Evolutionary conservation across 257 asterid genomes (phyloP).

Genomic region (Solanum peruvianum): DNA sequence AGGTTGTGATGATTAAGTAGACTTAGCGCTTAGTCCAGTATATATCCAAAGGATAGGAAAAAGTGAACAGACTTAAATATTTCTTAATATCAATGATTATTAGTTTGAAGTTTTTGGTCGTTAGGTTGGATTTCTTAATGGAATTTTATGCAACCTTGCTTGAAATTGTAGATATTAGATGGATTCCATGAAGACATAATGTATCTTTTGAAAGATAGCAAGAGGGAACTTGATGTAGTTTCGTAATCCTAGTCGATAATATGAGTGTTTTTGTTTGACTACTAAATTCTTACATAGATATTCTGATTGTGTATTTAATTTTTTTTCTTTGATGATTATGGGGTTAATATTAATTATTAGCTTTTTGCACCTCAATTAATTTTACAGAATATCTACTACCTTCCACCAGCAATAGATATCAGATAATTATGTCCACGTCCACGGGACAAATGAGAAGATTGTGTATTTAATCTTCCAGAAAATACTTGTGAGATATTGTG

Average conservation of each 20-base stretch:
- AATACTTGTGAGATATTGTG: not conserved
- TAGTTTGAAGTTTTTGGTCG: not conserved
- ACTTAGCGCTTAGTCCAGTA: slow-evolving; percentile 2
- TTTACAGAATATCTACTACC: too few relatives aligned
- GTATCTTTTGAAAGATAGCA: not conserved
- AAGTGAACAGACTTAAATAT: not conserved
- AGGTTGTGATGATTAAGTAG: slow-evolving; percentile 14
- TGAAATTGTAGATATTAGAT: not conserved
- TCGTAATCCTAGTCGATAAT: not conserved
- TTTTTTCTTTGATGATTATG: not conserved
- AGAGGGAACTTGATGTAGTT: not conserved
- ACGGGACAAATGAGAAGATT: too few relatives aligned
- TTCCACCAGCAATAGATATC: not conserved
- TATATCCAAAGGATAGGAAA: not conserved
- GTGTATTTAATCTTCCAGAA: not conserved
- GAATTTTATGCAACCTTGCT: not conserved
- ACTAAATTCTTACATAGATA: not conserved
- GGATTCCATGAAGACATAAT: not conserved
- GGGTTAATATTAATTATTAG: too few relatives aligned
- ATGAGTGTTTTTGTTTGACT: not conserved
- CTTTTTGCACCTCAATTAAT: not conserved
- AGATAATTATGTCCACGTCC: not conserved
- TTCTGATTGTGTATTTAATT: not conserved
- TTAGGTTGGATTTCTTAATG: not conserved
- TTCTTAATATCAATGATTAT: not conserved